Conservation (phyloP, 768 basidiomycete species). For the Austroboletus festivus region DNA sequence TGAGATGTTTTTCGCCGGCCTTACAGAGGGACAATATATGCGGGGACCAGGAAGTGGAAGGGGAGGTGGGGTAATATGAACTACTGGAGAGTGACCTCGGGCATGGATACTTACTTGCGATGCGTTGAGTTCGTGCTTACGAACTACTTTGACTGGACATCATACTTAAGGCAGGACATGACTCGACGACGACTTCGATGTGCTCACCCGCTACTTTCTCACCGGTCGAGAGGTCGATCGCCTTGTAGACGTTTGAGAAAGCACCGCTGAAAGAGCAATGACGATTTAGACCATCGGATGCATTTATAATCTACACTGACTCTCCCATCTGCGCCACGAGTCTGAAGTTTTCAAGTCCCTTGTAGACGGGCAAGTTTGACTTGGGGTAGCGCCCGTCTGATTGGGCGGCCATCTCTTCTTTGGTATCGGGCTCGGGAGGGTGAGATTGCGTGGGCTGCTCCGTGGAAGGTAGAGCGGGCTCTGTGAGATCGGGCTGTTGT, state of each 20-base stretch:
- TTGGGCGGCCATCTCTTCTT: constrained; percentile 47
- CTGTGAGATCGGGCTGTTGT: constrained; percentile 37
- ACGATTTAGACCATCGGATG: constrained; percentile 12
- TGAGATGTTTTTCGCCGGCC: constrained; percentile 92
- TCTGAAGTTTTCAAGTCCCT: constrained; percentile 77
- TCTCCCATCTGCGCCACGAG: constrained; percentile 90
- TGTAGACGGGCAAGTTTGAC: constrained; percentile 79
- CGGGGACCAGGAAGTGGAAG: constrained; percentile 20
- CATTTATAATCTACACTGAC: constrained; percentile 45
- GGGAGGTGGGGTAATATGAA: constrained; percentile 23
- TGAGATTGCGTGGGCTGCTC: constrained; percentile 37
- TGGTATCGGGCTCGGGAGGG: constrained; percentile 14
- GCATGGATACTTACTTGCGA: constrained; percentile 70
- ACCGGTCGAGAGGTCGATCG: constrained; percentile 68
- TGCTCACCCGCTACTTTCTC: constrained; percentile 77
- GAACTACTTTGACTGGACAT: constrained; percentile 82
- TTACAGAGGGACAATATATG: constrained; percentile 39
- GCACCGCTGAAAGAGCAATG: constrained; percentile 61
- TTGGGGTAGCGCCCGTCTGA: constrained; percentile 72
- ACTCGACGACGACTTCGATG: neutral
- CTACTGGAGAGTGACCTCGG: constrained; percentile 21
- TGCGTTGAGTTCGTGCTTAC: constrained; percentile 87
- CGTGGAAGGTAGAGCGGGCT: constrained; percentile 32
- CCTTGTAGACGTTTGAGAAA: constrained; percentile 98
- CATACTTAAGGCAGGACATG: constrained; percentile 8